These are phyloP conservation scores for Actinidia chinensis DNA, from an alignment of 179 eudicot species.

Conservation along the genomic window DNA sequence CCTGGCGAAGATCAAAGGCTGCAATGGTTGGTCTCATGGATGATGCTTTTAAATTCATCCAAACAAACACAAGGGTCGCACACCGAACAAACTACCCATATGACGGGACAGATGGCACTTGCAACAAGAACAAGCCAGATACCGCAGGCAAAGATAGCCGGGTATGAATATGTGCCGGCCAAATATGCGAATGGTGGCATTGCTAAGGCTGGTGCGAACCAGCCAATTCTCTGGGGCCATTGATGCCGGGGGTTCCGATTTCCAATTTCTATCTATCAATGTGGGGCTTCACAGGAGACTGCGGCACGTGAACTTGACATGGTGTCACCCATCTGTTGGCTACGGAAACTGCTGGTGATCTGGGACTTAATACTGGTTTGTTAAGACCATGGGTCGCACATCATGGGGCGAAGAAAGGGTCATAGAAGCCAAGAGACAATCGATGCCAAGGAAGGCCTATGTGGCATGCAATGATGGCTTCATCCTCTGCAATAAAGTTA, in stretches of 20 bases:
- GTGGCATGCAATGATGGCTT: no score
- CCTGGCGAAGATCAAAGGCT: conserved; percentile 15
- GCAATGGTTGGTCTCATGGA: conserved; percentile 17
- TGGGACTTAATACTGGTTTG: conserved; percentile 23
- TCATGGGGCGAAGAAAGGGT: conserved; percentile 28
- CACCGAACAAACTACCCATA: conserved; percentile 22
- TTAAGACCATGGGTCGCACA: conserved; percentile 24
- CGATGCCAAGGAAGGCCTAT: no score
- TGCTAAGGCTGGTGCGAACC: conserved; percentile 19
- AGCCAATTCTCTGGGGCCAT: conserved; percentile 23
- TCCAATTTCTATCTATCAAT: conserved; percentile 16
- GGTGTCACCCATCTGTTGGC: conserved; percentile 23
- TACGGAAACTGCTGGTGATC: conserved; percentile 13
- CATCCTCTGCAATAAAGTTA: no score
- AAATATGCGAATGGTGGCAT: conserved; percentile 7
- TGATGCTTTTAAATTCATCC: conserved; percentile 3
- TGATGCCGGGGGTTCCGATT: conserved; percentile 4
- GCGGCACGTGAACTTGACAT: conserved; percentile 13
- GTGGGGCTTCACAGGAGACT: conserved; percentile 20
- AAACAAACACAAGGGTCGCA: conserved; percentile 14
- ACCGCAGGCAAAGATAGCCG: conserved; percentile 11
- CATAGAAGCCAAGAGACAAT: conserved; percentile 13
- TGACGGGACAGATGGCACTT: not conserved
- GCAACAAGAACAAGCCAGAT: conserved; percentile 5
- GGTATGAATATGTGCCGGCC: conserved; percentile 21